Base-by-base conservation (phyloP, 2,329 filamentous ascomycete species). In the Cadophora sp. region DNA sequence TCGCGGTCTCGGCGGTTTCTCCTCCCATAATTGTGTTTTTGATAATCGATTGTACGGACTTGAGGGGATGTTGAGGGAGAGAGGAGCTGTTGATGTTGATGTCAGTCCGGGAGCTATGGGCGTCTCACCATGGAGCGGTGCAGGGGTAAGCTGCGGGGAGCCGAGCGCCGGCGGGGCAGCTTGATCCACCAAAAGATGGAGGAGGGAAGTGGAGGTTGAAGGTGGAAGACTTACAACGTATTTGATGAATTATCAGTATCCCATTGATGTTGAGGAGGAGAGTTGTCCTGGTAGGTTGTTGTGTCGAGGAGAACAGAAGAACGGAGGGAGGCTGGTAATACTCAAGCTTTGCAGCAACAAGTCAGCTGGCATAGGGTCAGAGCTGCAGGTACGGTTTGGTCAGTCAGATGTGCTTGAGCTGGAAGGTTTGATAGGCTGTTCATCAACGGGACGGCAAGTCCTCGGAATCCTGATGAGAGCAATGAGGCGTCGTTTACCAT, bases 11-110 rank as follows among this genome's bases (percentile, higher is more conserved):
- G 18, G 66, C 51, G 13, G 73, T 77, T 73, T 77, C 75, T 61
- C 76, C 76, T 64, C 76, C 76, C 76, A 78, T 78, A 63, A 70
- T 74, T 75, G 72, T 67, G 36, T 45, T 67, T 62, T 45, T 62
- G 62, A 66, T 67, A 66, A 67, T 59, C 59, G 58, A 65, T 33
- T 59, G 59, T 50, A 59, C 36, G 43, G 62, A 63, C 2, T 62
- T 58, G 56, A 67, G 41, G 48, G 65, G 59, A 66, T 64, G 65
- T 68, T 70, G 65, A 61, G 65, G 59, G 45, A 65, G 41, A 61
- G 45, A 55, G 39, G 62, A 65, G 63, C 43, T 60, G 55, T 63
- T 58, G 63, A 45, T 62, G 43, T 67, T 55, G 60, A 55, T 55
- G 8, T 30, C 22, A 13, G 39, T 14, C 33, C 4, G 18, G 11